Conservation (phyloP, 1,139 yeast species). For the Geotrichum cucujoidarum region DNA sequence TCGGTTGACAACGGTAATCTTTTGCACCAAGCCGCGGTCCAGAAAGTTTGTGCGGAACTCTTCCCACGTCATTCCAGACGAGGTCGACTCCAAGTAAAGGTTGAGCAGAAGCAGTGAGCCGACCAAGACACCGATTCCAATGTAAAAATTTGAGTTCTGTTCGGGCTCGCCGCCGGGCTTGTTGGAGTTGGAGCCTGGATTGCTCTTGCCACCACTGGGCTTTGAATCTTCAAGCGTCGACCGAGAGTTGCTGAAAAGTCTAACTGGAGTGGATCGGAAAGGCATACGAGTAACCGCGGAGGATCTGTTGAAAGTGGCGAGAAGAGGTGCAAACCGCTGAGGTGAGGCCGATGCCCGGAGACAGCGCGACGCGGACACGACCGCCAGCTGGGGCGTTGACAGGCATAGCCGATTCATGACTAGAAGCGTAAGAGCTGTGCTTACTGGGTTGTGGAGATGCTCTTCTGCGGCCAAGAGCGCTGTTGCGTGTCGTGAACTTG, state of each 20-base stretch:
- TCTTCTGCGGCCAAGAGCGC: too few relatives aligned
- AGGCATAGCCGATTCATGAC: slow-evolving; percentile 12
- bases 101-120: slow-evolving; percentile 12
- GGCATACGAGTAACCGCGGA: neutral
- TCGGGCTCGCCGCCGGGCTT: slow-evolving; percentile 7
- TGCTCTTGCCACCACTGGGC: neutral
- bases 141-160: slow-evolving; percentile 4
- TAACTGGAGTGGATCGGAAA: neutral
- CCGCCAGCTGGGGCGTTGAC: slow-evolving; percentile 8
- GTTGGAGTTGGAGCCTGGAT: neutral
- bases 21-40: slow-evolving; percentile 77
- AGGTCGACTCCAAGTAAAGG: slow-evolving; percentile 8
- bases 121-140: slow-evolving; percentile 6
- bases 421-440: neutral
- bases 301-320: slow-evolving; percentile 2
- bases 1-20: slow-evolving; percentile 70
- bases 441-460: too few relatives aligned
- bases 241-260: slow-evolving; percentile 1
- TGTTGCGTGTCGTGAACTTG: too few relatives aligned
- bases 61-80: slow-evolving; percentile 65
- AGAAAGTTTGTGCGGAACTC: slow-evolving; percentile 79
- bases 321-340: neutral
- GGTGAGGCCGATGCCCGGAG: slow-evolving; percentile 1
- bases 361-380: slow-evolving; percentile 1
- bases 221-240: neutral